Evolutionary conservation across 2,329 filamentous ascomycete genomes (phyloP).

Genomic region (Aspergillus sp.): DNA sequence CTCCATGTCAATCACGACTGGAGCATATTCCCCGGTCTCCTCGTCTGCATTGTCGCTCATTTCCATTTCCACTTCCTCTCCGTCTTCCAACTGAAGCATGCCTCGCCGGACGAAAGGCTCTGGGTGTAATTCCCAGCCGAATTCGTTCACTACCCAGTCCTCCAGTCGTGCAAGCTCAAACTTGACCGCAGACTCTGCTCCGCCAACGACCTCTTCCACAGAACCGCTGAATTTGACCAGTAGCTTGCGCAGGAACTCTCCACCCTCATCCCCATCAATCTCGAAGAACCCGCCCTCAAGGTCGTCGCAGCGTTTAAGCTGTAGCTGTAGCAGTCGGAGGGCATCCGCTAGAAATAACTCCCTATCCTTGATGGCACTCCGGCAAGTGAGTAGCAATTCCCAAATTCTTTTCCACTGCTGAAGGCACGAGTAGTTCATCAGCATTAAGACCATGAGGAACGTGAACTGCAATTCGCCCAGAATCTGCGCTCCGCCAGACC

Average conservation of each 20-base stretch:
- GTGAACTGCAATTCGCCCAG: slow-evolving; percentile 54
- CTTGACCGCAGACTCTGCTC: slow-evolving; percentile 34
- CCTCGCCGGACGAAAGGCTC: slow-evolving; percentile 47
- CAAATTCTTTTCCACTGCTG: slow-evolving; percentile 57
- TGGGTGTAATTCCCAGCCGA: slow-evolving; percentile 49
- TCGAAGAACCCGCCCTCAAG: slow-evolving; percentile 55
- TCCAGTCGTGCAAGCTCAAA: slow-evolving; percentile 48
- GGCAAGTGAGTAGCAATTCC: slow-evolving; percentile 48
- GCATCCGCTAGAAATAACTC: slow-evolving; percentile 45
- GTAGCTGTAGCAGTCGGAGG: slow-evolving; percentile 41
- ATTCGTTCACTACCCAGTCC: slow-evolving; percentile 44
- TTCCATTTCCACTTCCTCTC: slow-evolving; percentile 53
- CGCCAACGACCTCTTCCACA: slow-evolving; percentile 39
- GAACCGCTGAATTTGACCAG: slow-evolving; percentile 44
- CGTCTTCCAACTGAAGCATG: slow-evolving; percentile 53
- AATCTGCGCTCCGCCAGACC: slow-evolving; percentile 28
- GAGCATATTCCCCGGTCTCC: slow-evolving; percentile 56
- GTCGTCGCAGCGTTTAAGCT: slow-evolving; percentile 48
- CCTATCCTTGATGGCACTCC: slow-evolving; percentile 39
- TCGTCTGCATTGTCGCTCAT: slow-evolving; percentile 53
- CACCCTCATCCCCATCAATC: slow-evolving; percentile 43
- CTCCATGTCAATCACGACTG: slow-evolving; percentile 46
- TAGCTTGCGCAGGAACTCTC: slow-evolving; percentile 43
- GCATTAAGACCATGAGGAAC: slow-evolving; percentile 53
- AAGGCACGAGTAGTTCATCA: slow-evolving; percentile 57